A percentile compares a stretch with the other conserved stretches of the same genome.
These are phyloP conservation scores for Rhododendron ovatum DNA, from an alignment of 148 eudicot genomes.

Conservation along the genomic window DNA sequence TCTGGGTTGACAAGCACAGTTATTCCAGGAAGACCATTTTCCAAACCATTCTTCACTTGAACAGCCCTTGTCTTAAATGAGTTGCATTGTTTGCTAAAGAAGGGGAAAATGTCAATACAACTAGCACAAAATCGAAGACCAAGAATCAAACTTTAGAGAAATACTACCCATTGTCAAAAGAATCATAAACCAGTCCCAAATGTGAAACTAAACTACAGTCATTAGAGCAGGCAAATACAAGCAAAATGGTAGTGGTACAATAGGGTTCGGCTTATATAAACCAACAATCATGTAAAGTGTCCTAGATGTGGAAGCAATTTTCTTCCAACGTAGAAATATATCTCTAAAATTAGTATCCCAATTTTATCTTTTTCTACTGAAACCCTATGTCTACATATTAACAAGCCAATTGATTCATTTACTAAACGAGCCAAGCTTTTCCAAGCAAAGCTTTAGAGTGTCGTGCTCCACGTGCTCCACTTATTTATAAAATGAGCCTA, in stretches of 20 bases:
- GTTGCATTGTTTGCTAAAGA: slow-evolving; percentile 49
- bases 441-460: no score
- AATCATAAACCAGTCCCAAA: not conserved
- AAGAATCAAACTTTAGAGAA: not conserved
- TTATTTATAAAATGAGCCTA: no score
- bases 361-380: not conserved
- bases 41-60: slow-evolving; percentile 44
- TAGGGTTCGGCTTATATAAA: not conserved
- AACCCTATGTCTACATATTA: not conserved
- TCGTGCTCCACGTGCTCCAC: no score
- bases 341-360: not conserved
- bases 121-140: not conserved
- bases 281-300: not conserved
- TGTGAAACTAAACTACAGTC: not conserved
- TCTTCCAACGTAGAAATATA: not conserved
- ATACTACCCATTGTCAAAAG: not conserved
- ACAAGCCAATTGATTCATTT: no score
- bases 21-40: slow-evolving; percentile 41
- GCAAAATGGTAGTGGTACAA: not conserved
- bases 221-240: not conserved
- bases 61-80: slow-evolving; percentile 49
- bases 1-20: slow-evolving; percentile 62
- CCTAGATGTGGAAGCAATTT: not conserved
- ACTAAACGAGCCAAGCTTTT: no score
- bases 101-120: not conserved